Conservation (phyloP, 352 stramenopile species). For the Globisporangium ultimum region DNA sequence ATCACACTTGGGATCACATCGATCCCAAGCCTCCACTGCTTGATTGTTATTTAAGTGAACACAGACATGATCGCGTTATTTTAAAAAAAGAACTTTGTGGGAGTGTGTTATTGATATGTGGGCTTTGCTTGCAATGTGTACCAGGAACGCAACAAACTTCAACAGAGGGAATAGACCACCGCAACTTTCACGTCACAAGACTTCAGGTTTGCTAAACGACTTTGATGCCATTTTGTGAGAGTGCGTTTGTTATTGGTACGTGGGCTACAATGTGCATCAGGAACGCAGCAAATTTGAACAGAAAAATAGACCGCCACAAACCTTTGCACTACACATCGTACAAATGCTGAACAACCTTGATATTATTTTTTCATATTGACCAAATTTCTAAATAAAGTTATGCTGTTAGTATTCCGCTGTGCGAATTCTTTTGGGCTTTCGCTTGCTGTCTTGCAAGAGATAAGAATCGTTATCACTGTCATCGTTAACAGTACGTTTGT, state of each 20-base stretch:
- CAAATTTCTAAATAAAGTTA: not conserved
- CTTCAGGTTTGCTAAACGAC: too few relatives aligned
- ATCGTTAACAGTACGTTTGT: not conserved
- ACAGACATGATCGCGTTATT: conserved; percentile 10
- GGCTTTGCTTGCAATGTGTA: not conserved
- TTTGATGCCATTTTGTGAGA: too few relatives aligned
- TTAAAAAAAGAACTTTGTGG: not conserved
- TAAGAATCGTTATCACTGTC: not conserved
- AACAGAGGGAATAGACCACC: not conserved
- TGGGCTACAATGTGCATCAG: too few relatives aligned
- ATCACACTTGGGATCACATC: not conserved
- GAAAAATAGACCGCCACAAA: too few relatives aligned
- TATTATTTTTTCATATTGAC: not conserved
- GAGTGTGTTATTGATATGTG: not conserved
- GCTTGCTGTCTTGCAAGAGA: not conserved
- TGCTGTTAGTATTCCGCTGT: not conserved
- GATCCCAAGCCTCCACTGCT: not conserved
- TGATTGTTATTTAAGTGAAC: conserved; percentile 12
- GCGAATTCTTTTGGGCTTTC: not conserved
- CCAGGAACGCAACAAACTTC: not conserved
- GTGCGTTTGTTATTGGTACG: too few relatives aligned
- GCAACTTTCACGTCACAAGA: too few relatives aligned
- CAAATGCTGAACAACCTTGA: too few relatives aligned
- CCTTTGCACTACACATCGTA: too few relatives aligned
- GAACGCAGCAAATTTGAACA: too few relatives aligned